Evolutionary conservation across 2,329 filamentous ascomycete species (phyloP).

Genomic region (Colletotrichum sp.): DNA sequence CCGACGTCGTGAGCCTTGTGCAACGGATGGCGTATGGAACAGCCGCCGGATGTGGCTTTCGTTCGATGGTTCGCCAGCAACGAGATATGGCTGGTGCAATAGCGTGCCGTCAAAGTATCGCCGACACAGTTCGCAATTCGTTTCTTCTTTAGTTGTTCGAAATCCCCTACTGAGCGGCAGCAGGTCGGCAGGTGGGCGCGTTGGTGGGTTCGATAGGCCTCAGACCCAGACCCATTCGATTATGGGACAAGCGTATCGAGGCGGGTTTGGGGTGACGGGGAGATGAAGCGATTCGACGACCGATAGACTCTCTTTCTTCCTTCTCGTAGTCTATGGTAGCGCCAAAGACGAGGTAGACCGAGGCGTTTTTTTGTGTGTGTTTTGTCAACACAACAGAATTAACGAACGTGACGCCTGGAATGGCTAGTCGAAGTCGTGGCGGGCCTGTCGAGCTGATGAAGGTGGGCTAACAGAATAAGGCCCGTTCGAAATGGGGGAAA

Average conservation of each 20-base stretch:
- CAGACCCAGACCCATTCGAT: slow-evolving; percentile 22
- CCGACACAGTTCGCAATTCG: not conserved
- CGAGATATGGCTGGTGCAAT: not conserved
- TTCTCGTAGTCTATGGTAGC: slow-evolving; percentile 7
- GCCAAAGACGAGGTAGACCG: slow-evolving; percentile 2
- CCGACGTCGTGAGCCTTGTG: slow-evolving; percentile 4
- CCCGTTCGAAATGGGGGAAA: not conserved
- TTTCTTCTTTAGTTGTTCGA: not conserved
- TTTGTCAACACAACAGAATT: slow-evolving; percentile 10
- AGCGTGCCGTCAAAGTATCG: not conserved
- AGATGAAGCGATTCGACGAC: slow-evolving; percentile 18
- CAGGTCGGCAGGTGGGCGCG: slow-evolving; percentile 14
- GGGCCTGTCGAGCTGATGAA: slow-evolving; percentile 12
- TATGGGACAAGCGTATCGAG: slow-evolving; percentile 17
- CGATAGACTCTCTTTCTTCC: not conserved
- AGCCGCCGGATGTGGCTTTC: slow-evolving; percentile 9
- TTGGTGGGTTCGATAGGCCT: slow-evolving; percentile 17
- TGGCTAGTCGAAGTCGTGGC: slow-evolving; percentile 15
- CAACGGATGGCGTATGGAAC: slow-evolving; percentile 8
- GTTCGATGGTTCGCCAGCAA: not conserved
- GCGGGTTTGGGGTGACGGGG: slow-evolving; percentile 9
- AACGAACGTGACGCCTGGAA: slow-evolving; percentile 15
- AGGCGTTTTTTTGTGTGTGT: not conserved
- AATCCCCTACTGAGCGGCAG: slow-evolving; percentile 1
- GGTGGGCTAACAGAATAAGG: slow-evolving; percentile 8